Base-by-base conservation (phyloP, 306 rosid genomes). In the Castanea sativa region DNA sequence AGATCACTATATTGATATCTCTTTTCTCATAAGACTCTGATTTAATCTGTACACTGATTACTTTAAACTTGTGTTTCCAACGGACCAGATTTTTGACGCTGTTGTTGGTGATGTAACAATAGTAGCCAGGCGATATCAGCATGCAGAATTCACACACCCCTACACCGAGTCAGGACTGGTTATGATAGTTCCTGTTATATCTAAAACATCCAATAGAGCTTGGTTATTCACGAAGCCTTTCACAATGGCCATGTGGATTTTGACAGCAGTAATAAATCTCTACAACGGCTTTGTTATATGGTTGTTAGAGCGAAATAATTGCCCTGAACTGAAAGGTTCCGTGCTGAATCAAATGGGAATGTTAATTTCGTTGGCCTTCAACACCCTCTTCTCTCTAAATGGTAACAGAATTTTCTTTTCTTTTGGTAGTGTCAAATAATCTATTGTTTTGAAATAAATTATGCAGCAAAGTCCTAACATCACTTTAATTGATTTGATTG, bases 231-330 rank as follows among this genome's bases (percentile, higher is more conserved):
- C 82, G 73, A 86, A 76, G 79, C 92, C 92, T 45, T 86, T 82
- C 52, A 89, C 92, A 52, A 32, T 55, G 60, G 41, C 76, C 59
- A 72, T 89, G 90, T 89, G 92, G 90, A 18, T 79, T 41, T 32
- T 82, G 4, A 82, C 76, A 64, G 82, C 38, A 19, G 77, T 41
- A 45, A 59, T 86, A 16, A 51, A 68, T 69, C 29, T 78, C 81
- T 86, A 84, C 75, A 86, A 82, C 69, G 92, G 87, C 57, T 80
- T 89, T 80, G 90, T 84, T 7, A 69, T 86, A 0, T 86, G 92
- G 92, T 20, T 89, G 45, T 75, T 86, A 53, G 92, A 86, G 55
- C 82, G 88, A 69, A 74, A 58, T 27, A 77, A 80, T 19, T 43
- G 73, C 76, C 81, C 80, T 6, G 73, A 69, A 45, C 71, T 78